These are phyloP conservation scores for Fusarium secorum DNA, from an alignment of 2,329 filamentous ascomycete species.

Conservation along the genomic window DNA sequence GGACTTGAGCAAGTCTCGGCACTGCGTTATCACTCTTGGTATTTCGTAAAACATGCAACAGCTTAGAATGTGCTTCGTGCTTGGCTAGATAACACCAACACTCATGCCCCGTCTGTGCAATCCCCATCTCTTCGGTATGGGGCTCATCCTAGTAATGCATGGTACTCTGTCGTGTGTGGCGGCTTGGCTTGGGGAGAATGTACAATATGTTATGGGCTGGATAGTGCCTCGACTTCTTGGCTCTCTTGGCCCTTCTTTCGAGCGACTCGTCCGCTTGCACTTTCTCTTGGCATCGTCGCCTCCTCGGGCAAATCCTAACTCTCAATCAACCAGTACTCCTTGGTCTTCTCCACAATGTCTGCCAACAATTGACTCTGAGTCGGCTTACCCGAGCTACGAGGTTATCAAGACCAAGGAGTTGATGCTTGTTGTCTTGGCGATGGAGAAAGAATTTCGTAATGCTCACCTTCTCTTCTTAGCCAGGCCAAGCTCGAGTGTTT, in stretches of 20 bases:
- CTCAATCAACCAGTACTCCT: slow-evolving; percentile 17
- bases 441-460: slow-evolving; percentile 29
- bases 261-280: slow-evolving; percentile 20
- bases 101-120: slow-evolving; percentile 18
- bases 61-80: slow-evolving; percentile 6
- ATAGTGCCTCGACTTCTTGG: slow-evolving; percentile 28
- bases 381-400: slow-evolving; percentile 26
- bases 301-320: slow-evolving; percentile 32
- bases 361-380: slow-evolving; percentile 13
- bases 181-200: slow-evolving; percentile 30
- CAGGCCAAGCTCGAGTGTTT: slow-evolving; percentile 27
- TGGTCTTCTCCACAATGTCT: slow-evolving; percentile 22
- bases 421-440: slow-evolving; percentile 33
- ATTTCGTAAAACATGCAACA: slow-evolving; percentile 10
- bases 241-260: slow-evolving; percentile 25
- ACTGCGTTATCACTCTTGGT: slow-evolving; percentile 27
- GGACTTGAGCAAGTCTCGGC: slow-evolving; percentile 2
- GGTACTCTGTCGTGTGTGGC: slow-evolving; percentile 28
- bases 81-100: slow-evolving; percentile 32
- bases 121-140: slow-evolving; percentile 12
- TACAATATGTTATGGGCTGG: slow-evolving; percentile 35
- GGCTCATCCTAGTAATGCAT: slow-evolving; percentile 11
- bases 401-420: slow-evolving; percentile 15
- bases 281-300: slow-evolving; percentile 33
- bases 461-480: slow-evolving; percentile 31